Conservation (phyloP, 805 yeast genomes). For the Torulaspora delbrueckii region DNA sequence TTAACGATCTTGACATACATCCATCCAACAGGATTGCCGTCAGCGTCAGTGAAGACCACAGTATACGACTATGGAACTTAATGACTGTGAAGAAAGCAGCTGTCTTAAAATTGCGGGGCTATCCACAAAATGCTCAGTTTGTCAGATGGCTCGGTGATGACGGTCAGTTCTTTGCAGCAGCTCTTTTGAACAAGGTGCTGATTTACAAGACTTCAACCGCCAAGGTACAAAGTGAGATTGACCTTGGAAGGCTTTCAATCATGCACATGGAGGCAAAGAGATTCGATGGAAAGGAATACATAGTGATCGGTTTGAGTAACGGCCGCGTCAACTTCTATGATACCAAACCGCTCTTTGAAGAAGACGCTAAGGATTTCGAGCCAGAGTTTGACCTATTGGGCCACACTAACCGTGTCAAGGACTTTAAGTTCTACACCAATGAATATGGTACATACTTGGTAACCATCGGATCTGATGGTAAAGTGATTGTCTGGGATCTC, state of each 20-base stretch:
- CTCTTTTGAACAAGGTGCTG: constrained; percentile 58
- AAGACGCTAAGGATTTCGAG: constrained; percentile 29
- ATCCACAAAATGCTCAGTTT: constrained; percentile 60
- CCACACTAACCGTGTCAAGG: constrained; percentile 83
- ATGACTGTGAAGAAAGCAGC: constrained; percentile 97
- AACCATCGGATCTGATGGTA: constrained; percentile 90
- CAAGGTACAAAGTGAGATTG: constrained; percentile 49
- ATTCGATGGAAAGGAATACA: constrained; percentile 47
- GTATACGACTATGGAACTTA: constrained; percentile 86
- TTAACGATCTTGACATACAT: constrained; percentile 84
- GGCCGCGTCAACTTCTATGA: constrained; percentile 63
- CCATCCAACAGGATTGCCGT: constrained; percentile 87
- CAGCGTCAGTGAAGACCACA: constrained; percentile 79
- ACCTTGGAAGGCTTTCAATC: constrained; percentile 47
- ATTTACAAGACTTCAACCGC: constrained; percentile 63
- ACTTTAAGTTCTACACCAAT: constrained; percentile 51
- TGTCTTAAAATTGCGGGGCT: constrained; percentile 61
- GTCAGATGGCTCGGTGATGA: constrained; percentile 58
- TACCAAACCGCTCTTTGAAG: constrained; percentile 35
- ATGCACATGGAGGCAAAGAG: constrained; percentile 59
- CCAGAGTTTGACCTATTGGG: constrained; percentile 66
- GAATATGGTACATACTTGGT: constrained; percentile 48
- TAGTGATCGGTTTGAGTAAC: constrained; percentile 63
- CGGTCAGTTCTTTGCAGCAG: constrained; percentile 76
- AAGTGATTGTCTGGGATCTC: constrained; percentile 85